Evolutionary conservation across 1,139 yeast genomes (phyloP).

Genomic region (Kodamaea anthophila): DNA sequence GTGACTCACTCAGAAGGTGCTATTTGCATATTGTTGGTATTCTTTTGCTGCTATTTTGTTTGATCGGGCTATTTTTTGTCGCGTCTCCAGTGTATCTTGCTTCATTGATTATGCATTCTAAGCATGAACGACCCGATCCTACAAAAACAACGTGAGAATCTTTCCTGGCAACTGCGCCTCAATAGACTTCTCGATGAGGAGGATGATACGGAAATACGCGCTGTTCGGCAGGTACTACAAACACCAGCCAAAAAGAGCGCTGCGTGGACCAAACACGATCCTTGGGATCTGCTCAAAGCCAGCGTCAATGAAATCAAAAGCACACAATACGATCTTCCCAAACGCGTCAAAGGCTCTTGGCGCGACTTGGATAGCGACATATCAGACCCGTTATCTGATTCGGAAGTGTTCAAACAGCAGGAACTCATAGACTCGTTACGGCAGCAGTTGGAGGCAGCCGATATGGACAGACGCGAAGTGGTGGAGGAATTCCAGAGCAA

Average conservation of each 20-base stretch:
- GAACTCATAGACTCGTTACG: slow-evolving; percentile 5
- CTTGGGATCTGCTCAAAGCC: slow-evolving; percentile 10
- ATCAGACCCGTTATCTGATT: slow-evolving; percentile 6
- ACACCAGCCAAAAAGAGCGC: too few relatives aligned
- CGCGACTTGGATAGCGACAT: not conserved
- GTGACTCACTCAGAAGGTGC: too few relatives aligned
- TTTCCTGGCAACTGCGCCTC: slow-evolving; percentile 10
- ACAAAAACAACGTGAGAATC: slow-evolving; percentile 10
- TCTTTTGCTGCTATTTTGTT: too few relatives aligned
- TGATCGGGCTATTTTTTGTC: too few relatives aligned
- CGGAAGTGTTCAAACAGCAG: slow-evolving; percentile 5
- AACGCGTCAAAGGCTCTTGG: slow-evolving; percentile 1
- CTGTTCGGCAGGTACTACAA: too few relatives aligned
- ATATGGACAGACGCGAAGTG: slow-evolving; percentile 9
- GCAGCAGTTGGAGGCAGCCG: slow-evolving; percentile 8
- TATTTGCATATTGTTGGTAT: too few relatives aligned
- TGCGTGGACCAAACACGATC: too few relatives aligned
- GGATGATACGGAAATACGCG: too few relatives aligned
- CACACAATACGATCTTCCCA: slow-evolving; percentile 11
- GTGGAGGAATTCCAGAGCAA: slow-evolving; percentile 12
- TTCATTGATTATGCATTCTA: too few relatives aligned
- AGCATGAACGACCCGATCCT: slow-evolving; percentile 12
- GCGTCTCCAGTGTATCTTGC: too few relatives aligned
- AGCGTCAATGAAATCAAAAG: slow-evolving; percentile 12
- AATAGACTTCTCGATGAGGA: slow-evolving; percentile 10